These are phyloP conservation scores for Trichoderma reesei DNA, from an alignment of 495 filamentous ascomycete genomes.

Conservation along the genomic window DNA sequence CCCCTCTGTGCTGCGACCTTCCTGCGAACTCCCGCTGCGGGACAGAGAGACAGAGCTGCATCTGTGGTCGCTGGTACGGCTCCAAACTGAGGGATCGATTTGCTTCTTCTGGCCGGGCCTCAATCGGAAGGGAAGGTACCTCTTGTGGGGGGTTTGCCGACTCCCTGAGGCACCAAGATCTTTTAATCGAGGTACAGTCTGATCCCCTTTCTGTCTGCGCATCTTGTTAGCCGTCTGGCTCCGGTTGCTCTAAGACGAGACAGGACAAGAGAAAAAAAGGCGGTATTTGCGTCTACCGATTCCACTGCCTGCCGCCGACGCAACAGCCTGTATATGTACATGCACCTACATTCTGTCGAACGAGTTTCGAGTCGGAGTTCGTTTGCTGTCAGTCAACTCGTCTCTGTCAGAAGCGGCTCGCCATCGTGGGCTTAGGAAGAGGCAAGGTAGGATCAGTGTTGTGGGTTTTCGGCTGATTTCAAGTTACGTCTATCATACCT, in stretches of 20 bases:
- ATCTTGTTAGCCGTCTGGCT: neutral
- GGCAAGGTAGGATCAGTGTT: too few relatives aligned
- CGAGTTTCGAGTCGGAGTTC: neutral
- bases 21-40: conserved; percentile 1
- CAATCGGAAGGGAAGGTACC: neutral
- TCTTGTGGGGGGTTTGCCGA: neutral
- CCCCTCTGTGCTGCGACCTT: conserved; percentile 1
- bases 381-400: neutral
- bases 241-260: neutral
- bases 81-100: neutral
- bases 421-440: too few relatives aligned
- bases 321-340: neutral
- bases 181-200: neutral
- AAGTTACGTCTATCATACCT: too few relatives aligned
- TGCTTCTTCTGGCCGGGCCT: neutral
- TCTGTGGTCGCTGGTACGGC: neutral
- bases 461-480: too few relatives aligned
- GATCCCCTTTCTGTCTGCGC: neutral
- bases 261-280: too few relatives aligned
- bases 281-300: neutral
- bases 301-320: neutral
- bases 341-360: neutral
- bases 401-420: too few relatives aligned
- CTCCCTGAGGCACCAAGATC: neutral
- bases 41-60: neutral